Evolutionary conservation across 2,329 filamentous ascomycete species (phyloP), one percentile per base, ranked within the genome.

Genomic region (Paraphoma sp.): DNA sequence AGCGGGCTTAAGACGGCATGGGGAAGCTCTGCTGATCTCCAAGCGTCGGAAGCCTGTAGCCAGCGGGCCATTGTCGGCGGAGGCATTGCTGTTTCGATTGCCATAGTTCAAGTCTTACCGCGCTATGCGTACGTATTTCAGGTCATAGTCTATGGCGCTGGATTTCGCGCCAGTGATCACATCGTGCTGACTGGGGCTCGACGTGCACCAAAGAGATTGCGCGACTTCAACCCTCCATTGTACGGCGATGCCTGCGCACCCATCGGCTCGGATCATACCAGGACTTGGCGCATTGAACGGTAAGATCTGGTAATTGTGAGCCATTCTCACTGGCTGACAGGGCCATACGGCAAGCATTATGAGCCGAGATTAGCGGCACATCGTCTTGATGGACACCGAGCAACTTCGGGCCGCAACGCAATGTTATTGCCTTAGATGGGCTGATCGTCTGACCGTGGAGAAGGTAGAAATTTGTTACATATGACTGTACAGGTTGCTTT

Each of bases 201-300:
- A 23, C 23, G n/a, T n/a, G n/a, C n/a, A n/a, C n/a, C n/a, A n/a
- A n/a, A n/a, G n/a, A n/a, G n/a, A n/a, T n/a, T n/a, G n/a, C n/a
- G n/a, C n/a, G n/a, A n/a, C n/a, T n/a, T n/a, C n/a, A n/a, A 23
- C 23, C 23, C 23, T 23, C 23, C 23, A 23, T 23, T 5, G 23
- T 23, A 3, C 23, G 3, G 23, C 23, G 5, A 23, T 23, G 23
- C 23, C 23, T 23, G 23, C 23, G 23, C 47, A 50, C 29, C 62
- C 59, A 51, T 16, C 29, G 11, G 45, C 41, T 17, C 45, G 59
- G 54, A 42, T 62, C 51, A 47, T 56, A 48, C 53, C 43, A 30
- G 23, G 23, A 17, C 60, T 59, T 56, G 60, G 64, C 63, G 53
- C 57, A 49, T 60, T 60, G 49, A 68, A 53, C 62, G 62, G 60